Percentiles rank a stretch among this genome's conserved stretches.
These are phyloP conservation scores for Linnemannia elongata DNA, from an alignment of 192 early-diverging fungal genomes.

Conservation along the genomic window DNA sequence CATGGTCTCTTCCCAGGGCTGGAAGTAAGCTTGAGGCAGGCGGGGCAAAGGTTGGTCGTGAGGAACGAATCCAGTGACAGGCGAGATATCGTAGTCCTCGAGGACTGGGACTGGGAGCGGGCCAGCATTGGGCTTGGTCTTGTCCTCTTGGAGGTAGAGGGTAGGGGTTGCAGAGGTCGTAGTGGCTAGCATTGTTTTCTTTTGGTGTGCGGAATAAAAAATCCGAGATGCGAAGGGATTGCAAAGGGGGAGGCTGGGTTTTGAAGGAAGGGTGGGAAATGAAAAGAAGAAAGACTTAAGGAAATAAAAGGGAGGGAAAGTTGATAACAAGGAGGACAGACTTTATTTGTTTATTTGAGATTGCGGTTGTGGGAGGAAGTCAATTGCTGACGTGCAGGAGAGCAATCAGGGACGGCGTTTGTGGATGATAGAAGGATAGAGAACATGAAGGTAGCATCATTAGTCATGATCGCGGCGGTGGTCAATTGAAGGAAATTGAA, in stretches of 20 bases:
- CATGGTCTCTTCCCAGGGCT: conserved; percentile 90
- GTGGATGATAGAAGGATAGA: not conserved
- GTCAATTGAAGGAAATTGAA: not conserved
- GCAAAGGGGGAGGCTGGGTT: not conserved
- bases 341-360: not conserved
- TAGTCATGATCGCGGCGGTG: not conserved
- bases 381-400: no score
- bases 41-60: conserved; percentile 77
- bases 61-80: conserved; percentile 88
- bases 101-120: conserved; percentile 55
- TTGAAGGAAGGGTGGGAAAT: not conserved
- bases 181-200: not conserved
- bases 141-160: not conserved
- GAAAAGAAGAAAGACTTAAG: not conserved
- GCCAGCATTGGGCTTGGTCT: not conserved
- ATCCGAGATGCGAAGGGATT: not conserved
- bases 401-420: not conserved
- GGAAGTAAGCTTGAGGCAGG: conserved; percentile 79
- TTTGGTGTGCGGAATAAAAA: not conserved
- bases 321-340: not conserved
- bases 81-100: conserved; percentile 86
- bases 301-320: not conserved
- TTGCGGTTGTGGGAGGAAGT: no score
- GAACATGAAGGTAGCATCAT: not conserved
- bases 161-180: not conserved